These are phyloP conservation scores for Jackrogersella multiformis DNA, from an alignment of 495 filamentous ascomycete genomes.

Conservation along the genomic window DNA sequence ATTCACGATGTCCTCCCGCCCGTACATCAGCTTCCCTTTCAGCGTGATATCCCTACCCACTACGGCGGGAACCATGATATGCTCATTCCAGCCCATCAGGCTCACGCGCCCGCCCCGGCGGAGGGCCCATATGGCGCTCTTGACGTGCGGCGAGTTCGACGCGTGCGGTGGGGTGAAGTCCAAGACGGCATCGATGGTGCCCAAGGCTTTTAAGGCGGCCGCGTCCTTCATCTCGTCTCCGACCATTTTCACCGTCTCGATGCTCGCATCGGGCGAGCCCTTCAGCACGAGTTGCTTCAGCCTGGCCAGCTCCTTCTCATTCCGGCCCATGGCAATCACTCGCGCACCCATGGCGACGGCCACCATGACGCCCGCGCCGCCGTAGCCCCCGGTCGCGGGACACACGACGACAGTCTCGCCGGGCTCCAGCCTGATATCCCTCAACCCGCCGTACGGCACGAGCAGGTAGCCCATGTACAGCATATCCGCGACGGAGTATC, in stretches of 20 bases:
- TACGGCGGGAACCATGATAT: conserved; percentile 19
- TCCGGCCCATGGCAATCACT: conserved; percentile 62
- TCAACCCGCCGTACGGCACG: conserved; percentile 61
- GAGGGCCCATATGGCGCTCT: conserved; percentile 48
- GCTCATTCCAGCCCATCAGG: conserved; percentile 56
- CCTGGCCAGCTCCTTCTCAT: conserved; percentile 45
- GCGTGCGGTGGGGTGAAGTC: conserved; percentile 59
- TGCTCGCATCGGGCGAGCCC: conserved; percentile 19
- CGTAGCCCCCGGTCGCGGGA: conserved; percentile 62
- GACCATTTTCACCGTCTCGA: conserved; percentile 52
- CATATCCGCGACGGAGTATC: conserved; percentile 48
- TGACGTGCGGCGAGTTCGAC: conserved; percentile 47
- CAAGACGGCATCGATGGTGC: conserved; percentile 55
- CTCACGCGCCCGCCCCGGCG: conserved; percentile 49
- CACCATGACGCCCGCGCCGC: conserved; percentile 56
- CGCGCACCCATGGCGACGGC: conserved; percentile 62
- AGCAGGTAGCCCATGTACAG: conserved; percentile 38
- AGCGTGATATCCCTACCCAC: conserved; percentile 45
- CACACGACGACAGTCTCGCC: conserved; percentile 63
- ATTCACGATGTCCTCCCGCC: conserved; percentile 45
- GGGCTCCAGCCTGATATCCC: conserved; percentile 58
- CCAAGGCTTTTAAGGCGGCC: conserved; percentile 44
- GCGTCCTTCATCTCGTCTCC: conserved; percentile 54
- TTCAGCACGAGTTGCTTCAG: conserved; percentile 37
- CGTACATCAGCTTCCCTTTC: conserved; percentile 55